phyloP scores from a whole-genome alignment of 2,329 filamentous ascomycete species.

The Beauveria scarabaeidicola region DNA sequence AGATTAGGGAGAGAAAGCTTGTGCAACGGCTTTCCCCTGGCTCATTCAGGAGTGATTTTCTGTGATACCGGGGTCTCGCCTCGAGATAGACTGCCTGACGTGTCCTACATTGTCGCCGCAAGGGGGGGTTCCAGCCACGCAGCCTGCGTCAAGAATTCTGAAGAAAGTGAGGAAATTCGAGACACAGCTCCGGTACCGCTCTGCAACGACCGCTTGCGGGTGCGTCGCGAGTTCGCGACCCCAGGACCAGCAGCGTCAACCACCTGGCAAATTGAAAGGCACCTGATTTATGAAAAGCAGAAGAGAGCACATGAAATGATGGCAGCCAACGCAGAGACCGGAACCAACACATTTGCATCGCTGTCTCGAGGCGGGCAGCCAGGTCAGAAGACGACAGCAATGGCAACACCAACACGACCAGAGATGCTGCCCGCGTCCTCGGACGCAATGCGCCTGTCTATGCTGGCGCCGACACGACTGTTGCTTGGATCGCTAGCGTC shows the following conservation, averaged over 20 bases:
- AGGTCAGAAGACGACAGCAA: not conserved
- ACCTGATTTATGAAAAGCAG: not conserved
- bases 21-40: not conserved
- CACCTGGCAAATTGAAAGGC: not conserved
- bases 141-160: slow-evolving; percentile 20
- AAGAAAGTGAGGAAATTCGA: not conserved
- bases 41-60: not conserved
- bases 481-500: slow-evolving; percentile 54
- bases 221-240: not conserved
- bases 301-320: not conserved
- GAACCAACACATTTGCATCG: not conserved
- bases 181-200: not conserved
- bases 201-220: not conserved
- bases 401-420: not conserved
- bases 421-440: slow-evolving; percentile 4
- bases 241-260: not conserved
- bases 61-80: not conserved
- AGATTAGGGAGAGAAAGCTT: not conserved
- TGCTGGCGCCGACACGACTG: slow-evolving; percentile 57
- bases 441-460: slow-evolving; percentile 42
- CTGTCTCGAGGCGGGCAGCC: not conserved
- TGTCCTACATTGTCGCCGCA: not conserved
- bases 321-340: not conserved
- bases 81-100: not conserved
- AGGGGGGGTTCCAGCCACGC: slow-evolving; percentile 9